Evolutionary conservation across 1,139 yeast species (phyloP), one percentile per base, ranked within the genome.

Genomic region (Saccharomyces pastorianus): DNA sequence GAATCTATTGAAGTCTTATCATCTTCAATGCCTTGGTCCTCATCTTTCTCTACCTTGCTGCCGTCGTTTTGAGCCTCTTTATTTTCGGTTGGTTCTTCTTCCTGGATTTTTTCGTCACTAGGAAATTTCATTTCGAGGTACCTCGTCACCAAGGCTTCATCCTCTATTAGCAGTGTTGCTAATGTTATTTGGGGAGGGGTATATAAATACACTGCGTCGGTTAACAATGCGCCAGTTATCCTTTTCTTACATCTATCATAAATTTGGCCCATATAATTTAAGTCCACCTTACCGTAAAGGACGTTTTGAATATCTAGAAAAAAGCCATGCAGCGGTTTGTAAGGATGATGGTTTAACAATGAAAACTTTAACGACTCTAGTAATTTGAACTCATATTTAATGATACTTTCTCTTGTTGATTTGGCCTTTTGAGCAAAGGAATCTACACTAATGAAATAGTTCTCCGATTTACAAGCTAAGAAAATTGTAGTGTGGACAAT

Each of bases 161-260:
- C 87, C 25, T 78, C 80, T 51, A 78, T 77, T 69, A 84, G 81
- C 69, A 91, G 76, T 6, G 95, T 89, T 0, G 97, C 95, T 54
- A 93, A 73, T 0, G 98, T 96, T 42, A 93, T 87, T 64, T 93
- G 99, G 0, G 99, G 96, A 1, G 99, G 99, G 0, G 98, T 84
- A 69, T 75, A 93, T 32, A 83, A 73, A 63, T 89, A 91, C 14
- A 79, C 74, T 2, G 81, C 91, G 65, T 91, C 96, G 31, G 95
- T 83, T 48, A 87, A 73, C 50, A 90, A 69, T 0, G 87, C 79
- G 20, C 83, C 85, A 49, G 83, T 80, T 6, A 89, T 76, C 71
- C 84, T 73, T 32, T 74, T 76, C 61, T 85, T 81, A 2, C 96
- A 88, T 44, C 75, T 72, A 63, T 88, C 96, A 67, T 88, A 88